Percentiles rank a stretch among this genome's conserved stretches.
Evolutionary conservation across 1,284 basidiomycete species (phyloP).

Genomic region (Pulveroboletus sp.): DNA sequence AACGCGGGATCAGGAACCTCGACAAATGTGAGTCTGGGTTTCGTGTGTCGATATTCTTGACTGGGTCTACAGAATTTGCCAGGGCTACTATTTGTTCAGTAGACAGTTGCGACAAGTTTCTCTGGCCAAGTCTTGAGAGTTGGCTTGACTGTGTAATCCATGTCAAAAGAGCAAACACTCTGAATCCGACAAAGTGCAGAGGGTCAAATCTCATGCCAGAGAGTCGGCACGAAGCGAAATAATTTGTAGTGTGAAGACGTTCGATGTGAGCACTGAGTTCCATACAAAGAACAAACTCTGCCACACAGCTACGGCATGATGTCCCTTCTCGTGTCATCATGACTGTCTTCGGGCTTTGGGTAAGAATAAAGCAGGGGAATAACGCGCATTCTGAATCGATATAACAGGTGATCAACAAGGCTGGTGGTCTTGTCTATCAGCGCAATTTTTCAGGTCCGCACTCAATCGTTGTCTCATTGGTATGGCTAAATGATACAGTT

Average conservation of each 20-base stretch:
- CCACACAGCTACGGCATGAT: neutral
- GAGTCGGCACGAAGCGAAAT: neutral
- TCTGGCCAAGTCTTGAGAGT: slow-evolving; percentile 37
- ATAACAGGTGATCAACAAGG: slow-evolving; percentile 93
- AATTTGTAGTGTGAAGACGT: slow-evolving; percentile 17
- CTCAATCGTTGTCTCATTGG: neutral
- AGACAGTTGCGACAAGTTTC: slow-evolving; percentile 53
- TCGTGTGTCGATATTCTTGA: slow-evolving; percentile 63
- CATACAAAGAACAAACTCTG: neutral
- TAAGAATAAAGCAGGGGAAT: slow-evolving; percentile 35
- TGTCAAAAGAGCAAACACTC: slow-evolving; percentile 22
- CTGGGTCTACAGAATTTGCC: slow-evolving; percentile 57
- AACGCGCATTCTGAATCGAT: slow-evolving; percentile 1
- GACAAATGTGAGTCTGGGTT: slow-evolving; percentile 74
- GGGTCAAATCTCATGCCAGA: slow-evolving; percentile 24
- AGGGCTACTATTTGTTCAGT: slow-evolving; percentile 52
- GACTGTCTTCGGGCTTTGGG: slow-evolving; percentile 84
- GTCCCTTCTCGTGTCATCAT: slow-evolving; percentile 40
- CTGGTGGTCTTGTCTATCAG: slow-evolving; percentile 95
- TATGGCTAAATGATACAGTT: slow-evolving; percentile 12
- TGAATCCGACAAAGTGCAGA: slow-evolving; percentile 7
- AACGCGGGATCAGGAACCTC: slow-evolving; percentile 79
- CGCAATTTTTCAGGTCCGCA: slow-evolving; percentile 81
- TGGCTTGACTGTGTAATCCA: slow-evolving; percentile 32
- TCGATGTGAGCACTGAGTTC: too few species aligned